Evolutionary conservation across 1,139 yeast species (phyloP), one percentile per base, ranked within the genome.

Genomic region (Taiozyma sp.): DNA sequence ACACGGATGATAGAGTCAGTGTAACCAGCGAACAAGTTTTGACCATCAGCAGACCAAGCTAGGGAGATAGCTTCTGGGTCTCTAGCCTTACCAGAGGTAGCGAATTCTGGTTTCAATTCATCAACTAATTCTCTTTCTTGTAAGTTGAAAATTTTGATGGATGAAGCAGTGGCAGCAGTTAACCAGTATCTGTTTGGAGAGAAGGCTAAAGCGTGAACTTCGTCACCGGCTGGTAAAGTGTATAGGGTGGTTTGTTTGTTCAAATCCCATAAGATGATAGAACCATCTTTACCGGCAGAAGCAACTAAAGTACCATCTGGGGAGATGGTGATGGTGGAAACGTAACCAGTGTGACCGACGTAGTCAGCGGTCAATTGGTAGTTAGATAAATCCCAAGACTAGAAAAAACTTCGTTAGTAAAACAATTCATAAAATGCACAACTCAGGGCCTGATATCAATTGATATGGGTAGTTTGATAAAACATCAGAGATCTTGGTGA

Each of bases 161-260:
- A 95, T 66, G 97, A 80, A 65, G 97, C 81, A 70, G 99, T 93
- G 72, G 99, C 99, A 80, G 98, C 99, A 75, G 97, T 95, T 77
- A 95, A 89, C 99, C 99, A 93, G 95, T 90, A 95, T 87, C 99
- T 92, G 96, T 90, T 89, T 80, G 99, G 99, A 75, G 99, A 92
- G 96, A 93, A 95, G 70, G 97, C 96, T 74, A 93, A 86, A 74
- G 97, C 95, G 79, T 89, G 90, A 69, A 95, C 93, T 83, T 93
- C 99, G 72, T 93, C 95, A 75, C 95, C 90, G 67, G 97, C 95
- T 70, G 83, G 81, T 76, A 93, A 86, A 72, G 97, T 87, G 96
- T 91, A 93, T 72, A 92, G 83, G 72, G 93, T 87, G 74, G 79
- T 77, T 81, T 88, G 85, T 69, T 83, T 77, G 84, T 86, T 84